phyloP scores from a whole-genome alignment of 805 yeast species.

The Kockiozyma suomiensis region DNA sequence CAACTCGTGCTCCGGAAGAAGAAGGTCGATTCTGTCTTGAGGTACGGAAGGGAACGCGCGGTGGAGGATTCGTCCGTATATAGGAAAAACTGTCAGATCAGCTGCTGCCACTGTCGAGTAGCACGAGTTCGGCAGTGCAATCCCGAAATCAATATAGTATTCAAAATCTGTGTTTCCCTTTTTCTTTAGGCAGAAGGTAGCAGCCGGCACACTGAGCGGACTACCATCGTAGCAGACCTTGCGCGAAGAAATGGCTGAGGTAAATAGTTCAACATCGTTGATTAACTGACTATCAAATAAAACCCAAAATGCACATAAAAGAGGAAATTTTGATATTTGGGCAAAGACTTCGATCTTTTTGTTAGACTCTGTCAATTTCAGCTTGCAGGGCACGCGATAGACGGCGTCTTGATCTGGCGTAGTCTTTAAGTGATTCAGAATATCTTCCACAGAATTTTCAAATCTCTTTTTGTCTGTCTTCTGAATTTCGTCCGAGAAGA shows the following conservation, averaged over 20 bases:
- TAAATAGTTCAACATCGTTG: conserved; percentile 16
- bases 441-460: conserved; percentile 1
- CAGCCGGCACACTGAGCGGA: conserved; percentile 16
- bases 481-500: neutral
- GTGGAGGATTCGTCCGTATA: conserved; percentile 18
- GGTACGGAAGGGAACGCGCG: conserved; percentile 25
- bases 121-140: conserved; percentile 16
- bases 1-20: conserved; percentile 17
- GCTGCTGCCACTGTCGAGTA: conserved; percentile 22
- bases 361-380: conserved; percentile 1
- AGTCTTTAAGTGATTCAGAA: neutral
- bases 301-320: conserved; percentile 2
- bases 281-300: neutral
- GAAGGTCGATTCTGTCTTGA: conserved; percentile 4
- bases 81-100: conserved; percentile 15
- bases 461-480: neutral
- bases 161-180: neutral
- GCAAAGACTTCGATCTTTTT: conserved; percentile 12
- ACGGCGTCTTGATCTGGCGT: neutral
- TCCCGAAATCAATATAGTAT: conserved; percentile 26
- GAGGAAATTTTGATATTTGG: neutral
- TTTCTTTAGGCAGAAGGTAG: conserved; percentile 12
- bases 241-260: neutral
- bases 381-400: conserved; percentile 13
- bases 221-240: conserved; percentile 14